Base-by-base conservation (phyloP, 163 green algal genomes). In the Volvox carteri region DNA sequence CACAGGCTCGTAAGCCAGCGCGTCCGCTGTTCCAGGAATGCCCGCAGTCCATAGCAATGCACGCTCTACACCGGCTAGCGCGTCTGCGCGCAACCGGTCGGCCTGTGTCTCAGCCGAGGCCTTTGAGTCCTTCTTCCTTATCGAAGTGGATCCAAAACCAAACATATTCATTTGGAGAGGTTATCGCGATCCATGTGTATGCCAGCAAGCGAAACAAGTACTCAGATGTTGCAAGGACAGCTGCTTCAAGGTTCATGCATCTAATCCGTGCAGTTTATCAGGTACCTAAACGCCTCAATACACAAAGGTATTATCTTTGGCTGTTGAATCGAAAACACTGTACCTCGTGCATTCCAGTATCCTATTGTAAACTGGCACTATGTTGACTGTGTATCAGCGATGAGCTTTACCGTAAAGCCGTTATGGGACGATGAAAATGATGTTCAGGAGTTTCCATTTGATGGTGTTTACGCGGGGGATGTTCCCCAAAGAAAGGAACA, bases 1-100 rank as follows among this genome's bases (percentile, higher is more conserved):
- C 0, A 94, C 79, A 4, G 94, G 90, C 28, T 98, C 96, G 74
- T 96, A 97, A 1, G 95, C 94, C 39, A 96, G 86, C 48, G 90
- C 89, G 77, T 98, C 96, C 19, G 93, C 91, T 7, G 78, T 90
- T 6, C 33, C 87, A 1, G 84, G 84, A 23, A 89, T n/a, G 4
- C 84, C 84, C 0, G 79, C 37, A 44, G 33, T 4, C 5, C 37
- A 74, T 50, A 73, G 6, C 11, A 81, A 21, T 6, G 75, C 50
- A 19, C 56, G 1, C n/a, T 84, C 75, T 50, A 33, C 48, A 21
- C 30, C 50, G 14, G 48, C 75, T 14, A 84, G 50, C 14, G 77
- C 77, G 11, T 85, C 52, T 21, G 48, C 33, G n/a, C 75, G 75
- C 48, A 84, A 70, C 0, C 46, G 75, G 16, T 84, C 75, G 2